Evolutionary conservation across 2,329 filamentous ascomycete species (phyloP), one percentile per base, ranked within the genome.

Genomic region (Diaporthe ilicicola): DNA sequence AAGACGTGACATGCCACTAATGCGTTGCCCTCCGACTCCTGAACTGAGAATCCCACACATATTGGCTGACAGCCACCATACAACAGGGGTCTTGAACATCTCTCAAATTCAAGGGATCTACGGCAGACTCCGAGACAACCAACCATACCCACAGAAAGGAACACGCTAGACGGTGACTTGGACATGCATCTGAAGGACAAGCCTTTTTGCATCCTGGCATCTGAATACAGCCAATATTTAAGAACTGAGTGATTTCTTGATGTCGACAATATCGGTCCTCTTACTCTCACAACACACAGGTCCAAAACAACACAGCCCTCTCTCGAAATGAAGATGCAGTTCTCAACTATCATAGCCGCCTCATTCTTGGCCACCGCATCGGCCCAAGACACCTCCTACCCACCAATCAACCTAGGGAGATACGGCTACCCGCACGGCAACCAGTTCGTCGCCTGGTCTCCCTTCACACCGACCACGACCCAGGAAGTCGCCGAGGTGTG

Each of bases 401-500:
- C 59, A 0, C 8, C 19, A 19, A 62, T 62, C 59, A 62, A 62
- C 59, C 42, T 62, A 22, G 59, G 59, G n/a, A 34, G 6, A 5
- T 48, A 34, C n/a, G 27, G 42, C 1, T 62, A 48, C 42, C 59
- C 59, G 2, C 59, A 62, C 42, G 59, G 59, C 1, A 62, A 62
- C 59, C 59, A 62, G 6, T 62, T 48, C 27, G 42, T 62, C 27
- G 59, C 42, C 27, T 62, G 59, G 59, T 62, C 59, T 0, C 59
- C 59, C 4, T 62, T 62, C 42, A 62, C 59, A 1, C 59, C 59
- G n/a, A 62, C 59, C 19, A 48, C 27, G 12, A 62, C 59, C 2
- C 59, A 62, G 42, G 59, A 62, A 19, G 27, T 62, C 19, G 2
- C 7, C 3, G 59, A 48, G 7, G 8, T 62, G 42, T 48, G 42